A percentile compares a stretch with the other conserved stretches of the same genome.
Evolutionary conservation across 2,329 filamentous ascomycete species (phyloP).

Genomic region (Metarhizium brunneum): DNA sequence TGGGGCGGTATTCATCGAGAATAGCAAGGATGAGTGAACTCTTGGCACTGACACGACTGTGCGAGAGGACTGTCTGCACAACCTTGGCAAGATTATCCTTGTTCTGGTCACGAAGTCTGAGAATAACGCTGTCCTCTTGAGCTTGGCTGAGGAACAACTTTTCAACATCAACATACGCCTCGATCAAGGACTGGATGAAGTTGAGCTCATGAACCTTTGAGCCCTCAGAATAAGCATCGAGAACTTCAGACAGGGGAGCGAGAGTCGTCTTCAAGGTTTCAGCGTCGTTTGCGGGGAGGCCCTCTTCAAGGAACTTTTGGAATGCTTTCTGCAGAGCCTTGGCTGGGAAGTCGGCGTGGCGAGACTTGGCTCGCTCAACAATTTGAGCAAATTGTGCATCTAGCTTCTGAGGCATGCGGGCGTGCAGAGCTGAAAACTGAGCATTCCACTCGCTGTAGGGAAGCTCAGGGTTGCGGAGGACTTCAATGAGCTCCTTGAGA

Average conservation of each 20-base stretch:
- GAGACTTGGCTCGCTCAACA: conserved; percentile 70
- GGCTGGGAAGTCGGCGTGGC: conserved; percentile 82
- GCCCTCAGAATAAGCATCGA: conserved; percentile 75
- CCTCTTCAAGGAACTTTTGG: conserved; percentile 81
- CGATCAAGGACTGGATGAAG: conserved; percentile 70
- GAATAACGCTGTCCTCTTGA: conserved; percentile 87
- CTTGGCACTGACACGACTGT: conserved; percentile 87
- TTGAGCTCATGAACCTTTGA: conserved; percentile 84
- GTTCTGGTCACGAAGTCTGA: conserved; percentile 90
- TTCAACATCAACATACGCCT: conserved; percentile 77
- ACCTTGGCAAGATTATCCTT: conserved; percentile 84
- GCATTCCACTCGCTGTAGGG: conserved; percentile 96
- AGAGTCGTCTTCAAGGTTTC: conserved; percentile 65
- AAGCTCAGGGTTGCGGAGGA: conserved; percentile 80
- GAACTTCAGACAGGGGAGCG: conserved; percentile 65
- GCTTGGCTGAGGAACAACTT: conserved; percentile 77
- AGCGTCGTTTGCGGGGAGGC: conserved; percentile 63
- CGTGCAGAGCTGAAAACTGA: conserved; percentile 92
- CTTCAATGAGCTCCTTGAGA: conserved; percentile 79
- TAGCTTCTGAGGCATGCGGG: conserved; percentile 91
- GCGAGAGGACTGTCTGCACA: conserved; percentile 82
- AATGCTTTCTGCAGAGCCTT: conserved; percentile 80
- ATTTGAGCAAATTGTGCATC: conserved; percentile 74
- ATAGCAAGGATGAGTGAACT: conserved; percentile 89
- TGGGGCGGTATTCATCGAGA: conserved; percentile 87